A percentile compares a stretch with the other conserved stretches of the same genome.
phyloP scores from a whole-genome alignment of 1,284 basidiomycete genomes.

The Leccinum angustisporum region DNA sequence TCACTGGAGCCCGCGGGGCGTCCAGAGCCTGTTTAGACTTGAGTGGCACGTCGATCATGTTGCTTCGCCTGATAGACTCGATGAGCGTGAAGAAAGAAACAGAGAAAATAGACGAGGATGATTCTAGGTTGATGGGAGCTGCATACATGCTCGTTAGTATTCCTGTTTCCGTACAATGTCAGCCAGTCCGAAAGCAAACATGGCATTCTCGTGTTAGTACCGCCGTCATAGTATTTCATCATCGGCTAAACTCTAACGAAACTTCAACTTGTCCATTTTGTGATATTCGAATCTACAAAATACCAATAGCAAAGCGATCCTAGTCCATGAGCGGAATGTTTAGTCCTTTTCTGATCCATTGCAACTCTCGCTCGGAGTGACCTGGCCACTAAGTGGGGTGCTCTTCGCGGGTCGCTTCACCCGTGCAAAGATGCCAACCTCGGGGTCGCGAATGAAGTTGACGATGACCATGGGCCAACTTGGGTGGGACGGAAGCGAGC shows the following conservation, averaged over 20 bases:
- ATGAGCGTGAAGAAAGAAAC: slow-evolving; percentile 22
- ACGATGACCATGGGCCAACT: slow-evolving; percentile 95
- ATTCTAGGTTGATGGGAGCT: slow-evolving; percentile 10
- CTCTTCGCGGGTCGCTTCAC: slow-evolving; percentile 43
- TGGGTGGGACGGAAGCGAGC: slow-evolving; percentile 81
- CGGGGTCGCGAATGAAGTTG: slow-evolving; percentile 89
- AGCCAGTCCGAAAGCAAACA: slow-evolving; percentile 20
- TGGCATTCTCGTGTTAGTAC: neutral
- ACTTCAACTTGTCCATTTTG: slow-evolving; percentile 8
- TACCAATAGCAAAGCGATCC: slow-evolving; percentile 16
- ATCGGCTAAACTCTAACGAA: neutral
- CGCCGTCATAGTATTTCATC: slow-evolving; percentile 1
- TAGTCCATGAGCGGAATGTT: slow-evolving; percentile 10
- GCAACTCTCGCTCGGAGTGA: slow-evolving; percentile 16
- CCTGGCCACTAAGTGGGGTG: slow-evolving; percentile 21
- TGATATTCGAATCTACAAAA: slow-evolving; percentile 19
- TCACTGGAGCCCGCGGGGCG: slow-evolving; percentile 25
- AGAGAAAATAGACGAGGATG: slow-evolving; percentile 16
- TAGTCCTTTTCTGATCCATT: slow-evolving; percentile 19
- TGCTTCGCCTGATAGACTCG: slow-evolving; percentile 19
- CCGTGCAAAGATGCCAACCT: slow-evolving; percentile 73
- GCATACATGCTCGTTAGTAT: slow-evolving; percentile 19
- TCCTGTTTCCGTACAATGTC: neutral
- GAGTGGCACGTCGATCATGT: slow-evolving; percentile 22
- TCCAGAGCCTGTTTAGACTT: slow-evolving; percentile 21